These are phyloP conservation scores for Neoboletus subvelutipes DNA, from an alignment of 768 basidiomycete genomes.

Conservation along the genomic window DNA sequence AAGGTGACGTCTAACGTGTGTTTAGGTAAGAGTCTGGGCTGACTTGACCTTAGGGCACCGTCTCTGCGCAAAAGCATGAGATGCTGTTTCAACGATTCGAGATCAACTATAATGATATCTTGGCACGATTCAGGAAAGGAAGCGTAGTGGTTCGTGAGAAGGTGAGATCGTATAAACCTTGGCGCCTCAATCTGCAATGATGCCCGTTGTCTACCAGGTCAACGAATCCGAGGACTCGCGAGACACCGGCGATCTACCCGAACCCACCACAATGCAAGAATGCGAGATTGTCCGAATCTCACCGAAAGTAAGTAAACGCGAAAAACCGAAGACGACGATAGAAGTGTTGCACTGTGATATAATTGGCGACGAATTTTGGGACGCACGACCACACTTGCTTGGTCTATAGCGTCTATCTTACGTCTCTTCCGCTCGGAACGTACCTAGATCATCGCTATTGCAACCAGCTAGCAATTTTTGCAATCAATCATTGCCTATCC, in stretches of 20 bases:
- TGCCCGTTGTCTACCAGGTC: not conserved
- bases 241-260: not conserved
- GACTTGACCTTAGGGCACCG: constrained; percentile 64
- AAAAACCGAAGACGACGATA: constrained; percentile 44
- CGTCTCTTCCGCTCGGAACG: not conserved
- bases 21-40: constrained; percentile 1
- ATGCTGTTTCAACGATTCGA: constrained; percentile 79
- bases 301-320: constrained; percentile 32
- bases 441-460: not conserved
- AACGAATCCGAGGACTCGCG: constrained; percentile 3
- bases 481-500: not conserved
- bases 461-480: no score
- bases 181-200: not conserved
- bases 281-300: constrained; percentile 14
- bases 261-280: not conserved
- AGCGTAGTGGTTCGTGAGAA: constrained; percentile 74
- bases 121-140: constrained; percentile 78
- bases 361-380: constrained; percentile 82
- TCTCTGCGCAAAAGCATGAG: constrained; percentile 89
- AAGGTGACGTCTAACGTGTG: constrained; percentile 45
- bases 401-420: constrained; percentile 7
- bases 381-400: constrained; percentile 53
- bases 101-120: constrained; percentile 84
- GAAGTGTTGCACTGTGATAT: constrained; percentile 78
- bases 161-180: constrained; percentile 29